Percentiles rank a stretch among this genome's conserved stretches.
Conservation (phyloP, 1,284 basidiomycete genomes). For the Athelia psychrophila region DNA sequence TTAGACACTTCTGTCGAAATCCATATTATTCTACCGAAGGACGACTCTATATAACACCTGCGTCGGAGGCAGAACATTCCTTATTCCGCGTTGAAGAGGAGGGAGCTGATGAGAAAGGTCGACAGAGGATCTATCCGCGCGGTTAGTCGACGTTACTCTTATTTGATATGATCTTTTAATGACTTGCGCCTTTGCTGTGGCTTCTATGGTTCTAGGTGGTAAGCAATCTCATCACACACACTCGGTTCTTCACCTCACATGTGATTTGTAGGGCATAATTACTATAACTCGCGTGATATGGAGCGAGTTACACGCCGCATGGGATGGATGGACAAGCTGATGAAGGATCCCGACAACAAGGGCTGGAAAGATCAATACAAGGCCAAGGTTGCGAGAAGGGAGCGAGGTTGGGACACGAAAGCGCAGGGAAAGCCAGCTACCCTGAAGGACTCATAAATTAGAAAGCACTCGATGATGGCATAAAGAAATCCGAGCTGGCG, state of each 20-base stretch:
- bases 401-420: background rate
- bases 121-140: too few species aligned
- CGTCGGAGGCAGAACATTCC: slow-evolving; percentile 41
- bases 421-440: background rate
- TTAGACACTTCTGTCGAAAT: slow-evolving; percentile 42
- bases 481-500: too few species aligned
- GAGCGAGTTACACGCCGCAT: slow-evolving; percentile 41
- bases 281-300: slow-evolving; percentile 52
- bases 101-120: slow-evolving; percentile 13
- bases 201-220: too few species aligned
- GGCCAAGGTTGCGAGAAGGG: slow-evolving; percentile 10
- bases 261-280: slow-evolving; percentile 51
- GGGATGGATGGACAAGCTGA: slow-evolving; percentile 38
- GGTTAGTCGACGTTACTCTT: too few species aligned
- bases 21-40: slow-evolving; percentile 48
- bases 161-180: too few species aligned
- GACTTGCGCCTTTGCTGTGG: too few species aligned
- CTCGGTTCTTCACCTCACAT: background rate
- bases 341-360: slow-evolving; percentile 20
- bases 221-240: background rate
- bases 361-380: slow-evolving; percentile 29
- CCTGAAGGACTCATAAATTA: too few species aligned
- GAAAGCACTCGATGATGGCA: too few species aligned
- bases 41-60: slow-evolving; percentile 42
- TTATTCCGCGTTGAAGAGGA: slow-evolving; percentile 34